Conservation (phyloP, 768 basidiomycete genomes). For the Neoboletus subvelutipes region DNA sequence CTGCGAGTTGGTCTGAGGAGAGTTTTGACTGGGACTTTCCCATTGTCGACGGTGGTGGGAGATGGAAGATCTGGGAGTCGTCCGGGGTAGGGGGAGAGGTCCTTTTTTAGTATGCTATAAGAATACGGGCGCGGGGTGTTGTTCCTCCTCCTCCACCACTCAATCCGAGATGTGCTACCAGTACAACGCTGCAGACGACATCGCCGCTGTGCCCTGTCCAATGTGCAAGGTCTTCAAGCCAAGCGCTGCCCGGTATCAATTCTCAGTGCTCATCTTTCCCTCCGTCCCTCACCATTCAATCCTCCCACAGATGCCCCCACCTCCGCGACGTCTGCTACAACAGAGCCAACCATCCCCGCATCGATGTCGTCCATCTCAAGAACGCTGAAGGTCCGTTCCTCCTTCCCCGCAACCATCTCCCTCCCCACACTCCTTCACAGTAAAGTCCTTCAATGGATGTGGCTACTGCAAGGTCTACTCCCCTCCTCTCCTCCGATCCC, state of each 20-base stretch:
- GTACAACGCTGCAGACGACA: constrained; percentile 63
- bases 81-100: neutral
- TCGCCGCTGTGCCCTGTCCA: constrained; percentile 66
- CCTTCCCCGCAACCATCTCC: constrained; percentile 2
- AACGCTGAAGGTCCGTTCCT: constrained; percentile 76
- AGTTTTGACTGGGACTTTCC: constrained; percentile 98
- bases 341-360: constrained; percentile 67
- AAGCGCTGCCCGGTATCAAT: constrained; percentile 51
- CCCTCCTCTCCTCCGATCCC: constrained; percentile 17
- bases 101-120: constrained; percentile 38
- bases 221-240: constrained; percentile 84
- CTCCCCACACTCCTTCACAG: constrained; percentile 38
- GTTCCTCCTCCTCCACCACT: constrained; percentile 26
- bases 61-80: constrained; percentile 3
- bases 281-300: constrained; percentile 23
- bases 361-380: constrained; percentile 76
- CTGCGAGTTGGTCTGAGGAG: constrained; percentile 87
- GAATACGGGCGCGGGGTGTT: constrained; percentile 21
- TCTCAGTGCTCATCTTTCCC: constrained; percentile 6
- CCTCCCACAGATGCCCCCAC: constrained; percentile 66
- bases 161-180: constrained; percentile 62
- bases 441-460: constrained; percentile 82
- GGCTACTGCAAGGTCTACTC: constrained; percentile 81
- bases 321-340: constrained; percentile 74
- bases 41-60: constrained; percentile 53